These are phyloP conservation scores for Aspergillus glaucus DNA, from an alignment of 2,329 filamentous ascomycete species.

Conservation along the genomic window DNA sequence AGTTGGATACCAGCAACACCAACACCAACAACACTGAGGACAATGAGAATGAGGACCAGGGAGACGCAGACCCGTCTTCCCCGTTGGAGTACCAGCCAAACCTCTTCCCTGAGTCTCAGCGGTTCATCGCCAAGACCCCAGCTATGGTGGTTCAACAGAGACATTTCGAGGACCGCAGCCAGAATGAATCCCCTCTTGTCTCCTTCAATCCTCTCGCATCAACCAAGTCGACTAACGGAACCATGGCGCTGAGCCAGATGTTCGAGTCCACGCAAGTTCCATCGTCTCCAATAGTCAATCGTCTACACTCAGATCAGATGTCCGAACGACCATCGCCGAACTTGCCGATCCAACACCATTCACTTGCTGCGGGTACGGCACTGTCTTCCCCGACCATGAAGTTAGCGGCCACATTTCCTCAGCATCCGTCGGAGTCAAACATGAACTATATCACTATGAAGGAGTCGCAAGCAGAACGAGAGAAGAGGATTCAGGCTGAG, in stretches of 20 bases:
- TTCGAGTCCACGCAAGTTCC: conserved; percentile 45
- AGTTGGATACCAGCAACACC: conserved; percentile 22
- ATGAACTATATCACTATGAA: conserved; percentile 41
- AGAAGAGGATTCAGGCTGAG: conserved; percentile 26
- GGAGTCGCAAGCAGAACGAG: conserved; percentile 39
- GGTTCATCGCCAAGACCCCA: conserved; percentile 39
- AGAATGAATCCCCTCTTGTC: conserved; percentile 25
- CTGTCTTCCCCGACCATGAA: conserved; percentile 34
- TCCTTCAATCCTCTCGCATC: conserved; percentile 39
- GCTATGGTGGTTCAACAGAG: conserved; percentile 31
- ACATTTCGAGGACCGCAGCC: conserved; percentile 16
- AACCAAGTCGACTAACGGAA: conserved; percentile 29
- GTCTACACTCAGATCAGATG: conserved; percentile 29
- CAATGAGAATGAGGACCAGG: conserved; percentile 23
- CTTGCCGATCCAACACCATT: conserved; percentile 36
- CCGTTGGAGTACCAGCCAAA: conserved; percentile 32
- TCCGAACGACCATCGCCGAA: conserved; percentile 47
- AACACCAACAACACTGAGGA: conserved; percentile 50
- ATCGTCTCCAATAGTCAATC: conserved; percentile 39
- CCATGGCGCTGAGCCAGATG: conserved; percentile 43
- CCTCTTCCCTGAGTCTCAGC: conserved; percentile 43
- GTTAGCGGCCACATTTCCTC: conserved; percentile 26
- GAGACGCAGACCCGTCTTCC: conserved; percentile 25
- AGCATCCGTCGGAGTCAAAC: conserved; percentile 37
- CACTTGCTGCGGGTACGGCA: conserved; percentile 18